Conservation (phyloP, 768 basidiomycete species). For the Serendipita vermifera region DNA sequence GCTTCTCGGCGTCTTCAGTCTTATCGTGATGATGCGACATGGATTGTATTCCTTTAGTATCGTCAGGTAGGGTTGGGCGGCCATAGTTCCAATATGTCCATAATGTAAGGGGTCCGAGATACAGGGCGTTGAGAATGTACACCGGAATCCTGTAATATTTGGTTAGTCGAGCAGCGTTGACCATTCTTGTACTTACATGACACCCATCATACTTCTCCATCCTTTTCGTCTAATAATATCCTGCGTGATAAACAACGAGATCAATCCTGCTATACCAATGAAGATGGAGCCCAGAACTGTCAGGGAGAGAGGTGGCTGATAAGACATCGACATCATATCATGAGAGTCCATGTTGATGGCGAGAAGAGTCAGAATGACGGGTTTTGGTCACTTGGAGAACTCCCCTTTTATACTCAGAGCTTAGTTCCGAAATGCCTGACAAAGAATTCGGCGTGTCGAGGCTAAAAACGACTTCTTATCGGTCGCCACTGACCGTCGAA, state of each 20-base stretch:
- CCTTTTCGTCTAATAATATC: slow-evolving; percentile 8
- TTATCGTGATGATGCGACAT: neutral
- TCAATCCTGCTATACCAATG: neutral
- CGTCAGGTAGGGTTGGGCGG: neutral
- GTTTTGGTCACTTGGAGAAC: too few relatives aligned
- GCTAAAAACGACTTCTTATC: too few relatives aligned
- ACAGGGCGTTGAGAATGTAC: slow-evolving; percentile 10
- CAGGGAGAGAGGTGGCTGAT: slow-evolving; percentile 5
- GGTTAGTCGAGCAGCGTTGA: neutral
- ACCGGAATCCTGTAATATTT: slow-evolving; percentile 8
- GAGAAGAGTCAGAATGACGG: too few relatives aligned
- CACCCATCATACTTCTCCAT: slow-evolving; percentile 11
- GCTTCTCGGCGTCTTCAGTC: too few relatives aligned
- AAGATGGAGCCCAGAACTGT: slow-evolving; percentile 6
- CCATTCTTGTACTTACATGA: slow-evolving; percentile 4
- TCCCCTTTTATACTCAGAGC: too few relatives aligned
- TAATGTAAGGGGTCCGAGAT: slow-evolving; percentile 9
- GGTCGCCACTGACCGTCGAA: too few relatives aligned
- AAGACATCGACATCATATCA: neutral
- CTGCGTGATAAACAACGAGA: slow-evolving; percentile 8
- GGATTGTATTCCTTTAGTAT: neutral
- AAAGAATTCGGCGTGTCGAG: too few relatives aligned
- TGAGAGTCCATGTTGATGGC: slow-evolving; percentile 19
- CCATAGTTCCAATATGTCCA: slow-evolving; percentile 11
- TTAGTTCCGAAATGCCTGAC: too few relatives aligned